Conservation (phyloP, 805 yeast genomes). For the Starmera amethionina region DNA sequence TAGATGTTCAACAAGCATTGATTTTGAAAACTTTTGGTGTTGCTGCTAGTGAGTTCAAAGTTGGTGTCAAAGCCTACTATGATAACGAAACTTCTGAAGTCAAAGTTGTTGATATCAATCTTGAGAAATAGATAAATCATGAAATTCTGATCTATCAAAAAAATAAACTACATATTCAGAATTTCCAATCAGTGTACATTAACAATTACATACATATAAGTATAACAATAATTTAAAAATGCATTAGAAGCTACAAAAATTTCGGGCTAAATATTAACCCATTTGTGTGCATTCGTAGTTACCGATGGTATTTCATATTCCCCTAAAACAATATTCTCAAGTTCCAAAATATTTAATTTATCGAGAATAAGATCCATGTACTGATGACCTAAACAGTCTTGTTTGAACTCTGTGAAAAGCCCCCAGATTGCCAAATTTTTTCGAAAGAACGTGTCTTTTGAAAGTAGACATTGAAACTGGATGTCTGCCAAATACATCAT, state of each 20-base stretch:
- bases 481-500: neutral
- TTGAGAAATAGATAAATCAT: slow-evolving; percentile 14
- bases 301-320: neutral
- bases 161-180: neutral
- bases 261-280: too few species aligned
- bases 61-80: slow-evolving; percentile 68
- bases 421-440: neutral
- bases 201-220: neutral
- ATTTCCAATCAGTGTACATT: neutral
- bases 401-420: neutral
- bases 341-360: neutral
- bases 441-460: neutral
- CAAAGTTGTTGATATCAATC: slow-evolving; percentile 23
- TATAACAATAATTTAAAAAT: too few species aligned
- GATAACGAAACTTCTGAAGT: slow-evolving; percentile 42
- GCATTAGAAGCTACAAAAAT: too few species aligned
- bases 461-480: neutral
- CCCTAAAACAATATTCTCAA: neutral
- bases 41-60: slow-evolving; percentile 86
- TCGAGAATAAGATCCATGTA: neutral
- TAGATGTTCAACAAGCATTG: slow-evolving; percentile 87
- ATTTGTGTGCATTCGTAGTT: too few species aligned
- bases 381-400: neutral
- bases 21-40: slow-evolving; percentile 92
- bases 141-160: slow-evolving; percentile 1